Evolutionary conservation across 1,139 yeast species (phyloP).

Genomic region (Eremothecium cymbalariae): DNA sequence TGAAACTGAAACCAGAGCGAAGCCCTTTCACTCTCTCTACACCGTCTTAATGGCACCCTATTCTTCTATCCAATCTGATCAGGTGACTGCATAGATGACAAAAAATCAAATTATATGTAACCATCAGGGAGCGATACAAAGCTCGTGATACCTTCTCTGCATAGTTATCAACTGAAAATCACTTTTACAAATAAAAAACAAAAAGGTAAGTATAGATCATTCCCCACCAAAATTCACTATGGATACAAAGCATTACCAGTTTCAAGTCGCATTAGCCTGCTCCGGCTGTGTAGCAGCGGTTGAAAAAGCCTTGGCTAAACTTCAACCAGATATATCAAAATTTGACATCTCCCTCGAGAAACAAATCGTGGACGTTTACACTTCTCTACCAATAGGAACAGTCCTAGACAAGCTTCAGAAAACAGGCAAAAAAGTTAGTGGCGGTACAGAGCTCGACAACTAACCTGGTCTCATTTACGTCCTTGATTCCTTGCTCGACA

Average conservation of each 20-base stretch:
- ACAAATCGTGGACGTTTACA: conserved; percentile 74
- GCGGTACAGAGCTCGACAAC: conserved; percentile 54
- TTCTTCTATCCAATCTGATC: background rate
- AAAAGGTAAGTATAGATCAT: background rate
- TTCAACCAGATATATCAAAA: conserved; percentile 62
- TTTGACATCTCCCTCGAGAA: conserved; percentile 68
- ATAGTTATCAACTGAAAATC: background rate
- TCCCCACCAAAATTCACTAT: background rate
- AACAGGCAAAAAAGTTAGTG: conserved; percentile 79
- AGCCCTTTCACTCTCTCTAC: too few species aligned
- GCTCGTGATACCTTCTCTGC: background rate
- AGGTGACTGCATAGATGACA: background rate
- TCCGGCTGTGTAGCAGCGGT: conserved; percentile 88
- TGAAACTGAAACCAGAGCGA: too few species aligned
- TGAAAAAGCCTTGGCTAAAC: conserved; percentile 60
- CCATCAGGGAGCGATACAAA: background rate
- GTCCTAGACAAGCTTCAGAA: conserved; percentile 73
- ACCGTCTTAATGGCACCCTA: too few species aligned
- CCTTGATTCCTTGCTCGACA: too few species aligned
- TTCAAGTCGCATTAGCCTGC: conserved; percentile 74
- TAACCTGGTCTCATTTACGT: too few species aligned
- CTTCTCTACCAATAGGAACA: conserved; percentile 61
- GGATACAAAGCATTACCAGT: conserved; percentile 56
- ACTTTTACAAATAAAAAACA: background rate
- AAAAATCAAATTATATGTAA: background rate